Base-by-base conservation (phyloP, 2,329 filamentous ascomycete genomes). In the Rhynchosporium secalis region DNA sequence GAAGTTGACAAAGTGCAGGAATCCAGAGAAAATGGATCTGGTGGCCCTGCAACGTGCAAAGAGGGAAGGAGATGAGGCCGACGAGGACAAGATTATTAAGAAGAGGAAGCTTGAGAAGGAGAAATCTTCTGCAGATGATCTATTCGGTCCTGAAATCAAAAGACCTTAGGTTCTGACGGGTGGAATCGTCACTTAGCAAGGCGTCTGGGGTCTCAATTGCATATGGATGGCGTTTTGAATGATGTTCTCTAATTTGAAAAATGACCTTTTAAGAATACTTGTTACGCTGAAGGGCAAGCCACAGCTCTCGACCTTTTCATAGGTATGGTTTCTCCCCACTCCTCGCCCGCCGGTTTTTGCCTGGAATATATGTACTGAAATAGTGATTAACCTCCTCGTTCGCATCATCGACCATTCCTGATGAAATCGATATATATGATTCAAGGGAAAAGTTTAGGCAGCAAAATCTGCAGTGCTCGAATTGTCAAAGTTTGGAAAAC, bases 21-120 rank as follows among this genome's bases (percentile, higher is more conserved):
- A 94, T 70, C 89, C 90, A 0, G 87, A 91, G 68, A 85, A 90
- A 61, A 85, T 83, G 48, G 88, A 93, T 73, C 75, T 93, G 3
- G 86, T 92, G 20, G 86, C 86, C 54, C 76, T 90, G 47, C 70
- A 72, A 56, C 82, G 83, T 66, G 84, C 85, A 26, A 82, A 87
- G 69, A 85, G 85, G 54, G 83, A 86, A 10, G 67, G 76, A 20
- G 72, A 78, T 59, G 66, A 65, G 8, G 61, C 46, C 4, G 63
- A 65, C 49, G 66, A 71, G 28, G 69, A 72, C 58, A 71, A 71
- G 62, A 56, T 68, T 33, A 58, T 71, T 4, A 72, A 78, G 72
- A 81, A 77, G 66, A 71, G 74, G n/a, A 73, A 79, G 61, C 62
- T 76, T 29, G 78, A 79, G 70, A 74, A 77, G 63, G 76, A 79